Percentiles rank a stretch among this genome's conserved stretches.
These are phyloP conservation scores for Gardenia jasminoides DNA, from an alignment of 257 asterid genomes.

Conservation along the genomic window DNA sequence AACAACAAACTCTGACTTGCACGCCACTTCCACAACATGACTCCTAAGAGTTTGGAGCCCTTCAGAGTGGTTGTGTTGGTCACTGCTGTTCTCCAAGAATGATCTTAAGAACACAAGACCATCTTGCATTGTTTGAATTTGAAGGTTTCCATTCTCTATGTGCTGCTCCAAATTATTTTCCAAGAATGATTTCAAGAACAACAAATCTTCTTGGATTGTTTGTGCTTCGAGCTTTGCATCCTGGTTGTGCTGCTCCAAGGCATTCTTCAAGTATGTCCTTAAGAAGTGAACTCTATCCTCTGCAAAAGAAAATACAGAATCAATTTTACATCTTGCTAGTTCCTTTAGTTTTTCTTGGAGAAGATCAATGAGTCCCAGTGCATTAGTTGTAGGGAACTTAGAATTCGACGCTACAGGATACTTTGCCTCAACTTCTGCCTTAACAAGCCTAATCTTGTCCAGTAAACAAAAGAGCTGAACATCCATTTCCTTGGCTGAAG, in stretches of 20 bases:
- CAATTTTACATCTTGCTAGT: not conserved
- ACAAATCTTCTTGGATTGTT: no score
- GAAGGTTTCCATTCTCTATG: no score
- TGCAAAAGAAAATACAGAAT: no score
- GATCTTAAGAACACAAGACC: not conserved
- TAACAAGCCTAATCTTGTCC: no score
- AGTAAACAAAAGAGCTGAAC: no score
- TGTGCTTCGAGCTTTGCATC: not conserved
- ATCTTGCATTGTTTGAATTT: not conserved
- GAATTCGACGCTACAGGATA: no score
- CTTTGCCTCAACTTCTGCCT: no score
- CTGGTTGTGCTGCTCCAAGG: not conserved
- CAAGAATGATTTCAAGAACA: no score
- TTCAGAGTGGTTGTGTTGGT: not conserved
- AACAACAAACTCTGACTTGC: no score
- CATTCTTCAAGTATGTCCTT: not conserved
- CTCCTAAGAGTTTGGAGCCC: not conserved
- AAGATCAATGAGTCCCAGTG: not conserved
- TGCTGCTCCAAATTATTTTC: no score
- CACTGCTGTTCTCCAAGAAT: not conserved
- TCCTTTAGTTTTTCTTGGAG: conserved; percentile 3
- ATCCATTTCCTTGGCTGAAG: no score
- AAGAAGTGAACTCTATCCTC: not conserved
- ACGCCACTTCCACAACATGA: not conserved
- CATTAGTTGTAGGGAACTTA: not conserved